These are phyloP conservation scores for Carnegiea gigantea DNA, from an alignment of 179 eudicot genomes.

Conservation along the genomic window DNA sequence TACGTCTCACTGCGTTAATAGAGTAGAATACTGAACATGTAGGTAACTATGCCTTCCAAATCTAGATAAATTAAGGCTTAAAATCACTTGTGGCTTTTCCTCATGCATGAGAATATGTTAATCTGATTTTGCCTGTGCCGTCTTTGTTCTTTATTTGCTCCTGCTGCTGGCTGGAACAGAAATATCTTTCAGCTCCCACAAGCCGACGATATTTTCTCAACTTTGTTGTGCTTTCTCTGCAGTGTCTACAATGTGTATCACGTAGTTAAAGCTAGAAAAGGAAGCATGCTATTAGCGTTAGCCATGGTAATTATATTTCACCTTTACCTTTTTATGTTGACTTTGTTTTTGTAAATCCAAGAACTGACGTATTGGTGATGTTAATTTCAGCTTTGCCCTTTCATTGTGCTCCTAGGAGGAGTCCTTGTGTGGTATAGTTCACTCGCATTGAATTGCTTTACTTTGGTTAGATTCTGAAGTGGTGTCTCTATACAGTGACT, in stretches of 20 bases:
- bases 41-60: neutral
- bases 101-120: neutral
- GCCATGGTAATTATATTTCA: constrained; percentile 69
- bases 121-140: neutral
- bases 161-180: neutral
- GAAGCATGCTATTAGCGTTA: constrained; percentile 77
- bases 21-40: constrained; percentile 7
- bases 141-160: neutral
- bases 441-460: constrained; percentile 10
- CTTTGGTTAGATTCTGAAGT: constrained; percentile 1
- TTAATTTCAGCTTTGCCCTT: constrained; percentile 76
- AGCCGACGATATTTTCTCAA: neutral
- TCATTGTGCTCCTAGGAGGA: constrained; percentile 75
- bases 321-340: neutral
- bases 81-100: neutral
- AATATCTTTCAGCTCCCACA: neutral
- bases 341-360: neutral
- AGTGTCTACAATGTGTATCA: constrained; percentile 70
- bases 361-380: constrained; percentile 21
- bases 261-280: constrained; percentile 75
- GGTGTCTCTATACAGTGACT: constrained; percentile 13
- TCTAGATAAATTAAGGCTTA: constrained; percentile 3
- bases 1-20: neutral
- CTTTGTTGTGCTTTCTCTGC: constrained; percentile 33
- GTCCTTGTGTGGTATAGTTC: constrained; percentile 69